Base-by-base conservation (phyloP, 2,329 filamentous ascomycete species). In the Fusarium anthophilum region DNA sequence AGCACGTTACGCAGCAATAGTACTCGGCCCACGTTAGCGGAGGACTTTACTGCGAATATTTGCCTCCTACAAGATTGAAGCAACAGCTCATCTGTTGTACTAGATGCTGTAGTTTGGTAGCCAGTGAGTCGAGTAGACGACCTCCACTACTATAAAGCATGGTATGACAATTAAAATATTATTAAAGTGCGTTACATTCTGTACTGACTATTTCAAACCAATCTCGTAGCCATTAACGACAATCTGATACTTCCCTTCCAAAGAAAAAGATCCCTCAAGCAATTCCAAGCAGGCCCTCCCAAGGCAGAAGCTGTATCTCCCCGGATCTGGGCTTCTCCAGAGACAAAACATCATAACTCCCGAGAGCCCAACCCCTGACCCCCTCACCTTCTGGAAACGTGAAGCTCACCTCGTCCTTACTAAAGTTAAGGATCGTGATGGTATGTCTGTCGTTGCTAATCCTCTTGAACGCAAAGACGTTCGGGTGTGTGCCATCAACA, bases 341-440 rank as follows among this genome's bases (percentile, higher is more conserved):
- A 5, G 56, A 64, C 22, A 62, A 11, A 9, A 39, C 18, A 30
- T 62, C 44, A 17, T 64, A 62, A 13, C 56, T 44, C 4, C 56
- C 62, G 11, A 64, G 3, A 8, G 37, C 38, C 62, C 62, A 64
- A 2, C 32, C 24, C 8, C 14, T 22, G 9, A 64, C 62, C 22
- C 44, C 44, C 9, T 37, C 15, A 8, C 38, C 62, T 7, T 22
- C 24, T 4, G 39, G 44, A 22, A 64, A 62, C 3, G 18, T 61
- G 22, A 62, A 64, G 1, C 22, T 35, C 0, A 47, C 32, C 30
- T 64, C 44, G 3, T 61, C 8, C 11, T 32, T 32, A 8, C 55
- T 78, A 57, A 82, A 82, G 74, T 83, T 83, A 38, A 82, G 69
- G 2, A 80, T 77, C 2, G 81, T 77, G 4, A 83, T 62, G 5